phyloP scores from a whole-genome alignment of 495 filamentous ascomycete genomes.

The Penicillium steckii region DNA sequence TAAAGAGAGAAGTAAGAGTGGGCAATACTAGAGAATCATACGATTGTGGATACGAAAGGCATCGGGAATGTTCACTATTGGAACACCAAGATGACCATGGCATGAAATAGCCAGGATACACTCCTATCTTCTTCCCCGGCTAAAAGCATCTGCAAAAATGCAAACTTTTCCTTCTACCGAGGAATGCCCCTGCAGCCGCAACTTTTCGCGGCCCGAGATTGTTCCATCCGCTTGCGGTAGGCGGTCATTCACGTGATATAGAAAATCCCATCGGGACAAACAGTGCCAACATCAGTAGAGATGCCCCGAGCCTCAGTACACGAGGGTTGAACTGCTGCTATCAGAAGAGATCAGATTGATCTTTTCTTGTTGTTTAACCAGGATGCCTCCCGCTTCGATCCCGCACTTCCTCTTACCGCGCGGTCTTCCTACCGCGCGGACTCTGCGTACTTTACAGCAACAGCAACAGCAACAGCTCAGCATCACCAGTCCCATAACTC shows the following conservation, averaged over 20 bases:
- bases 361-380: no score
- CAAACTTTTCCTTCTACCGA: background rate
- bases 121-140: background rate
- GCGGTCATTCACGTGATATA: constrained; percentile 8
- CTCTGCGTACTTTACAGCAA: constrained; percentile 27
- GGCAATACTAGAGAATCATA: background rate
- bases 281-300: background rate
- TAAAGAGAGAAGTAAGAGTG: background rate
- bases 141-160: background rate
- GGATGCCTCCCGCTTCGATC: constrained; percentile 30
- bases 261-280: background rate
- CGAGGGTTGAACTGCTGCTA: no score
- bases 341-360: no score
- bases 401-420: constrained; percentile 44
- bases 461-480: constrained; percentile 10
- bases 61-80: background rate
- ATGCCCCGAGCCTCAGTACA: no score
- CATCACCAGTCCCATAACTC: constrained; percentile 6
- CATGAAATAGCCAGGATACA: background rate
- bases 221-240: background rate
- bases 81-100: no score
- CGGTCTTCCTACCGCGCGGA: constrained; percentile 33
- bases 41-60: background rate
- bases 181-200: background rate
- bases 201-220: background rate